A percentile compares a stretch with the other conserved stretches of the same genome.
Evolutionary conservation across 2,329 filamentous ascomycete genomes (phyloP).

Genomic region (Akanthomyces dipterigenus): DNA sequence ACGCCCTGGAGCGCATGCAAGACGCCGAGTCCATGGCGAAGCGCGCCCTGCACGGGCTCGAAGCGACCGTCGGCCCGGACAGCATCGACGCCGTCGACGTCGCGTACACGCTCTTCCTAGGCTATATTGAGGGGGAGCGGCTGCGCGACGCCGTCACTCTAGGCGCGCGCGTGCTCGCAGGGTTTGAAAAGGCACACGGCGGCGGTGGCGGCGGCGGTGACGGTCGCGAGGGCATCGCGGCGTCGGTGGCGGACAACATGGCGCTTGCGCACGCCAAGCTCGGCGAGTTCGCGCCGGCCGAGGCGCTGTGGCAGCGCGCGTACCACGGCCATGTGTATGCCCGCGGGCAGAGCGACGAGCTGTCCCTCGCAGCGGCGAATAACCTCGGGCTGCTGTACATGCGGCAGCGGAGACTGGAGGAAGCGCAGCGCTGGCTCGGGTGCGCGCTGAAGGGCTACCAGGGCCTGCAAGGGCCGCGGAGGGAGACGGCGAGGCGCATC

Average conservation of each 20-base stretch:
- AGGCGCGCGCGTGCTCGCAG: not conserved
- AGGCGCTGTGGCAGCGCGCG: not conserved
- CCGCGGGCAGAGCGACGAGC: not conserved
- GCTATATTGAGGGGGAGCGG: not conserved
- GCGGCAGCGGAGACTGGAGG: not conserved
- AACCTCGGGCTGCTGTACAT: slow-evolving; percentile 3
- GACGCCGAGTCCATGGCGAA: not conserved
- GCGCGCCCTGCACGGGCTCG: not conserved
- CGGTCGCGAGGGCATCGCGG: not conserved
- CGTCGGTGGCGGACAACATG: slow-evolving; percentile 1
- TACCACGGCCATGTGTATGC: not conserved
- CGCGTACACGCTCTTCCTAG: slow-evolving; percentile 6
- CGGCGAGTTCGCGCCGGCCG: not conserved
- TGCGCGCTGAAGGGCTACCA: not conserved
- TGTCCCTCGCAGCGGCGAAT: not conserved
- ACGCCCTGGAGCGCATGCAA: not conserved
- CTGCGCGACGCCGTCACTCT: not conserved
- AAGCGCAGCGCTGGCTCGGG: not conserved
- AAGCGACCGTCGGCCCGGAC: not conserved
- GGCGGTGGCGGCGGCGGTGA: too few species aligned
- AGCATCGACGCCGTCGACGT: not conserved
- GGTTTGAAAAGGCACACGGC: not conserved
- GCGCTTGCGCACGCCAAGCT: slow-evolving; percentile 5
- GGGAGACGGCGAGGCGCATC: not conserved
- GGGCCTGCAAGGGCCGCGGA: not conserved